These are phyloP conservation scores for Prunus mume DNA, from an alignment of 306 rosid genomes.

Conservation along the genomic window DNA sequence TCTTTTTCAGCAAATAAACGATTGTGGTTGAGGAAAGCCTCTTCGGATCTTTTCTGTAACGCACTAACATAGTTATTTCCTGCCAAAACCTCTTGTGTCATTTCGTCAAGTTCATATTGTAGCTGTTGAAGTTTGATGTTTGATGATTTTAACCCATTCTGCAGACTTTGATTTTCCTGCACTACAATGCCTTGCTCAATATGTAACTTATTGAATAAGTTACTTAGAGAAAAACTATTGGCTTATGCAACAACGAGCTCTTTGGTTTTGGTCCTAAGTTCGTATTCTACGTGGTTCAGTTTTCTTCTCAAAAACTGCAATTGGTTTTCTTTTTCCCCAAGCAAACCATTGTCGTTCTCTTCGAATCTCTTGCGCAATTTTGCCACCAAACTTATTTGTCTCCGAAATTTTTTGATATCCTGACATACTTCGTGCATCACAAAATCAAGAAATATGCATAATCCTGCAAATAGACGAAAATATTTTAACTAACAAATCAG, in stretches of 20 bases:
- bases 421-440: neutral
- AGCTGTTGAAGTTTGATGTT: slow-evolving; percentile 13
- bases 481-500: neutral
- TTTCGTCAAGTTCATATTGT: neutral
- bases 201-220: neutral
- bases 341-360: neutral
- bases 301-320: neutral
- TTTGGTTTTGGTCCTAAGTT: neutral
- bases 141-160: neutral
- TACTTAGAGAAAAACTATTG: neutral
- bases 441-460: neutral
- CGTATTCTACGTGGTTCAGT: neutral
- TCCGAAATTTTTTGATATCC: neutral
- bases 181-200: neutral
- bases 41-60: neutral
- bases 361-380: neutral
- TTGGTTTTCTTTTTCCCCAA: neutral
- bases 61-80: neutral
- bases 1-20: neutral
- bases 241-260: too few relatives aligned
- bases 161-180: neutral
- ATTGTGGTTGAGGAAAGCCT: neutral
- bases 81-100: neutral
- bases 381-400: neutral
- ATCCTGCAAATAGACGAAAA: neutral